Evolutionary conservation across 345 rosid species (phyloP).

Genomic region (Brassica carinata): DNA sequence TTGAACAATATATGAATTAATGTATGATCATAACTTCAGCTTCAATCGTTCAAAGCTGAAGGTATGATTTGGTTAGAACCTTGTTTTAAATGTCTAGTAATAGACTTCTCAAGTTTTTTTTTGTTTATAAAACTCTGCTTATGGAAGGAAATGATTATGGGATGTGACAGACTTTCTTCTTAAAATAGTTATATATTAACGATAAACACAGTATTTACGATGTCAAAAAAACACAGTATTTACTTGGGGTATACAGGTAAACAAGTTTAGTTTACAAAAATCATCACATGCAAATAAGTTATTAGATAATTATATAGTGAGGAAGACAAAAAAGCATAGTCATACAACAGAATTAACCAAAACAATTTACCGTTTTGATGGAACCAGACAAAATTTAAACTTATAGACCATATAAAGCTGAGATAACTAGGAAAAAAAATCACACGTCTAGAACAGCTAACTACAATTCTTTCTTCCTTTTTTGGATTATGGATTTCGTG

Average conservation of each 20-base stretch:
- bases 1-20: background rate
- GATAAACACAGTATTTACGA: background rate
- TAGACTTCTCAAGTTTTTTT: background rate
- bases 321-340: background rate
- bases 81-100: background rate
- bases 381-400: too few relatives aligned
- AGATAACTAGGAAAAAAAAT: too few relatives aligned
- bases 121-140: too few relatives aligned
- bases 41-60: slow-evolving; percentile 1
- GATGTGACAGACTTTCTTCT: too few relatives aligned
- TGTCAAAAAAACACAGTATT: background rate
- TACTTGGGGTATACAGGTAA: background rate
- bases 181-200: background rate
- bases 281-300: background rate
- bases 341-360: too few relatives aligned
- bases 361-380: background rate
- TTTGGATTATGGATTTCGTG: too few relatives aligned
- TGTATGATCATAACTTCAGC: slow-evolving; percentile 5
- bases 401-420: too few relatives aligned
- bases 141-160: background rate
- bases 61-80: background rate
- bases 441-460: too few relatives aligned
- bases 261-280: background rate
- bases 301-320: background rate
- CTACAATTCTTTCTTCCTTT: too few relatives aligned